Evolutionary conservation across 139 green algal species (phyloP), one percentile per base, ranked within the genome.

Genomic region (Chlorella sp.): DNA sequence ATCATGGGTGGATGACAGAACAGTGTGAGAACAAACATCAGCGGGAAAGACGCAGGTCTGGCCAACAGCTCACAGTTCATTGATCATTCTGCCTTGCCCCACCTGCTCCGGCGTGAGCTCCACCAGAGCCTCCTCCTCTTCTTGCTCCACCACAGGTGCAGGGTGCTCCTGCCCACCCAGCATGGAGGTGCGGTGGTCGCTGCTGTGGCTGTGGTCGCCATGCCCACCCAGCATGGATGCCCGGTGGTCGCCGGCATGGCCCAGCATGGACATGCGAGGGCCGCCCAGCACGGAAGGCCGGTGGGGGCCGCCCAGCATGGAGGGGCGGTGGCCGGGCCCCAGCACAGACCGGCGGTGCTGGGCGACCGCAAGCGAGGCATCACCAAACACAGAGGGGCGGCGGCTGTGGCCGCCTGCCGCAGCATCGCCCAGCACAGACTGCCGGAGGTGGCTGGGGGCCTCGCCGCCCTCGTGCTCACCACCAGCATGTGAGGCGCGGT

Each of bases 51-150:
- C n/a, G n/a, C n/a, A n/a, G n/a, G n/a, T n/a, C n/a, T n/a, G n/a
- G n/a, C n/a, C n/a, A n/a, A n/a, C n/a, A n/a, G n/a, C n/a, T n/a
- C n/a, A n/a, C n/a, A n/a, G n/a, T n/a, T n/a, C n/a, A n/a, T n/a
- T n/a, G n/a, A n/a, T n/a, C n/a, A n/a, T n/a, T n/a, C n/a, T n/a
- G n/a, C n/a, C n/a, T 9, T 51, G 44, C 51, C 51, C 51, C 51
- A 60, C 51, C 51, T 60, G 89, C 82, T 96, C 95, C 28, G 92
- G 93, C 5, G 81, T 90, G 20, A 85, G 85, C 68, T 79, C 85
- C 3, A 36, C 64, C 4, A 36, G 25, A 17, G 34, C 26, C 56
- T 82, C 74, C 47, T 80, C 76, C 34, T 51, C 76, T n/a, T 41
- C 83, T 7, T 57, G 18, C 6, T 60, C 6, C 23, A 15, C 63